These are phyloP conservation scores for Plasmodium cynomolgi DNA, from an alignment of 169 alveolate species.

Conservation along the genomic window DNA sequence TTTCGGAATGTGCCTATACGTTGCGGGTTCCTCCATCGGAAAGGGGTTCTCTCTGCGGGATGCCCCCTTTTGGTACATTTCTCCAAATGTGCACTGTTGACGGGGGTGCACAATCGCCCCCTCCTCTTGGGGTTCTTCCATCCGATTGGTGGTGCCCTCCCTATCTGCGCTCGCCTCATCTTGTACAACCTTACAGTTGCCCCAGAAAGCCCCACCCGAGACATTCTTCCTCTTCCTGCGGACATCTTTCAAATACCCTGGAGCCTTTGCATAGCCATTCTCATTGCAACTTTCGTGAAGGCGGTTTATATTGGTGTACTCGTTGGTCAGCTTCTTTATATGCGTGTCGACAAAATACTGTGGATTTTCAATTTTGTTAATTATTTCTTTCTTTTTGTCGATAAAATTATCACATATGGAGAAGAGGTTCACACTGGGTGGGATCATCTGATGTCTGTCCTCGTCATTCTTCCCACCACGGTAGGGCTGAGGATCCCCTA, in stretches of 20 bases:
- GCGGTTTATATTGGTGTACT: slow-evolving; percentile 35
- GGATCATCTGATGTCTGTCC: neutral
- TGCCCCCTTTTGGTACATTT: neutral
- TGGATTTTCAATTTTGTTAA: slow-evolving; percentile 58
- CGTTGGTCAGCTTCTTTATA: slow-evolving; percentile 38
- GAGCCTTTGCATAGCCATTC: slow-evolving; percentile 40
- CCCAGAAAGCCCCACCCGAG: neutral
- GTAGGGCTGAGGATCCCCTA: neutral
- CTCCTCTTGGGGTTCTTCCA: neutral
- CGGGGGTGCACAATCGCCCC: neutral
- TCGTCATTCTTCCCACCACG: neutral
- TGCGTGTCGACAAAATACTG: slow-evolving; percentile 59
- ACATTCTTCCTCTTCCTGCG: slow-evolving; percentile 2
- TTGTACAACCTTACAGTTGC: neutral
- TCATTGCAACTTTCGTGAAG: slow-evolving; percentile 23
- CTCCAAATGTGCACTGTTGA: neutral
- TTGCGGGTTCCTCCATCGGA: neutral
- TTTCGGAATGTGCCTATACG: neutral
- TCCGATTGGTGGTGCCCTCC: neutral
- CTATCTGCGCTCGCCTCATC: neutral
- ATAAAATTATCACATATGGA: slow-evolving; percentile 64
- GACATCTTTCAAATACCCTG: slow-evolving; percentile 35
- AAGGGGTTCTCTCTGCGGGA: neutral
- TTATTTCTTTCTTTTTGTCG: slow-evolving; percentile 66
- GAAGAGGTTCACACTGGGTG: slow-evolving; percentile 4